These are phyloP conservation scores for Calocybe gangraenosa DNA, from an alignment of 768 basidiomycete genomes.

Conservation along the genomic window DNA sequence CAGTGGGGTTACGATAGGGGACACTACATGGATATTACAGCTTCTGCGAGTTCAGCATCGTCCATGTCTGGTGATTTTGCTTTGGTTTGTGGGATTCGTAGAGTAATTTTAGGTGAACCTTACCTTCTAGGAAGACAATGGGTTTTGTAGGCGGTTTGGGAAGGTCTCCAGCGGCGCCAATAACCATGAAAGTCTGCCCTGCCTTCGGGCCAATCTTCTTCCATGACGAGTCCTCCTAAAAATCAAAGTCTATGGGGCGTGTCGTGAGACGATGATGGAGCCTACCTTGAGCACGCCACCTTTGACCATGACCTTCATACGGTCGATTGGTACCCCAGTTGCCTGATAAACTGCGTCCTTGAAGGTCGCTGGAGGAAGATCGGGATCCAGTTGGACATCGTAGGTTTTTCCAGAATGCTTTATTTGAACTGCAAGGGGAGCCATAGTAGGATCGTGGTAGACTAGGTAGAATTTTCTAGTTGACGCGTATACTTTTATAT, in stretches of 20 bases:
- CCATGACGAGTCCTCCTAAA: conserved; percentile 84
- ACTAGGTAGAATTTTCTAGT: conserved; percentile 2
- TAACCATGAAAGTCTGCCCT: conserved; percentile 88
- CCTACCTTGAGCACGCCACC: conserved; percentile 82
- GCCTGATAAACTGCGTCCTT: conserved; percentile 77
- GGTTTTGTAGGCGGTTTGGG: conserved; percentile 83
- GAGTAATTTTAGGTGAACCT: conserved; percentile 8
- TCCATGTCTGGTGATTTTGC: conserved; percentile 66
- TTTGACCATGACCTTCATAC: conserved; percentile 98
- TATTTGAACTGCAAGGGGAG: conserved; percentile 70
- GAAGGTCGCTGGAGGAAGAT: conserved; percentile 66
- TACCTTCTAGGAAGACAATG: conserved; percentile 83
- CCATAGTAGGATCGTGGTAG: conserved; percentile 37
- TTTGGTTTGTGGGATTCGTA: no score
- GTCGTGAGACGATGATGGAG: conserved; percentile 13
- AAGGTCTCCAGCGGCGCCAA: conserved; percentile 89
- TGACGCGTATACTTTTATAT: conserved; percentile 19
- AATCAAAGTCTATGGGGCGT: neutral
- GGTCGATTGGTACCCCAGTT: conserved; percentile 84
- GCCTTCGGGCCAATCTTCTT: conserved; percentile 79
- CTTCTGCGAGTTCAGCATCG: conserved; percentile 74
- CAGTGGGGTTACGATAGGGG: conserved; percentile 2
- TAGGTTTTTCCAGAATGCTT: conserved; percentile 87
- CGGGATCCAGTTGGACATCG: conserved; percentile 67
- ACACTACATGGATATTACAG: conserved; percentile 37